These are phyloP conservation scores for Escallonia herrerae DNA, from an alignment of 129 eudicot genomes.

Conservation along the genomic window DNA sequence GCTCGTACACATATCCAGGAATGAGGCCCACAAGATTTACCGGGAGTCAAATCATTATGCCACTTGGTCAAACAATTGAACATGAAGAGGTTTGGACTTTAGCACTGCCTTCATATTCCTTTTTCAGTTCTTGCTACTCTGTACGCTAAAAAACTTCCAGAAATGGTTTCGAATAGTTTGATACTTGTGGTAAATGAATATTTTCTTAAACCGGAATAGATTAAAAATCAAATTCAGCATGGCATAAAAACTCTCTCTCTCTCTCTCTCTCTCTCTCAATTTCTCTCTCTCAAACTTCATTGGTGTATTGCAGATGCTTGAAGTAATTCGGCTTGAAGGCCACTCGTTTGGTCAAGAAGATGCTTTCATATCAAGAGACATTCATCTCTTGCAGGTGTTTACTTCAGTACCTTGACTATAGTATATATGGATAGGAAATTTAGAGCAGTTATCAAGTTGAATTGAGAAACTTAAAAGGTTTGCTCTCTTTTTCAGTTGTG, in stretches of 20 bases:
- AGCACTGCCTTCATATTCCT: neutral
- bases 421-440: neutral
- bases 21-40: conserved; percentile 77
- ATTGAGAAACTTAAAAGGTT: neutral
- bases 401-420: conserved; percentile 5
- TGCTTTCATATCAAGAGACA: conserved; percentile 61
- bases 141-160: neutral
- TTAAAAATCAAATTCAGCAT: too few relatives aligned
- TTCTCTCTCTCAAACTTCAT: too few relatives aligned
- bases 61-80: conserved; percentile 87
- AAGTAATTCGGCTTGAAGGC: conserved; percentile 91
- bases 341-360: conserved; percentile 80
- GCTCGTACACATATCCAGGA: conserved; percentile 57
- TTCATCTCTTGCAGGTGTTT: conserved; percentile 85
- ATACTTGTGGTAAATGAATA: too few relatives aligned
- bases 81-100: conserved; percentile 66
- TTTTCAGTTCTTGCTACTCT: neutral
- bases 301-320: conserved; percentile 59
- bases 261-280: too few relatives aligned
- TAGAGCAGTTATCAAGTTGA: neutral
- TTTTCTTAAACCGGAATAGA: too few relatives aligned
- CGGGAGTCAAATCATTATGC: conserved; percentile 93
- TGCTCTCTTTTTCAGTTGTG: conserved; percentile 48
- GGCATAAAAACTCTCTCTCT: too few relatives aligned
- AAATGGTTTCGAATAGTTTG: too few relatives aligned